Base-by-base conservation (phyloP, 805 yeast species). In the Metschnikowia continentalis region DNA sequence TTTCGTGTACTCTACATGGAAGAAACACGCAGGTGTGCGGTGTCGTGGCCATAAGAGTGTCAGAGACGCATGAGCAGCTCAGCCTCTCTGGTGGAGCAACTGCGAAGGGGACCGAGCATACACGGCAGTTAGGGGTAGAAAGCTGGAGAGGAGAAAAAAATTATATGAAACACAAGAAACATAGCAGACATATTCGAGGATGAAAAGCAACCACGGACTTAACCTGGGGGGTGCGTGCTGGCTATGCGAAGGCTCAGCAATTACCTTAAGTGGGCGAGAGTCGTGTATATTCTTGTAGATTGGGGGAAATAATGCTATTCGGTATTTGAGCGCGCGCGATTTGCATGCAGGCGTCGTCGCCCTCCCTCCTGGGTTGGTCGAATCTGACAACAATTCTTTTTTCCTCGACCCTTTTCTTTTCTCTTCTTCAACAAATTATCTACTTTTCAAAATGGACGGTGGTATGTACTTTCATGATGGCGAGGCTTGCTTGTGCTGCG, bases 381-480 rank as follows among this genome's bases (percentile, higher is more conserved):
- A 54, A 54, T 39, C 44, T 54, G 59, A 51, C 61, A 55, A 48
- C 58, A 52, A 45, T 49, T 51, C 51, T 52, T 58, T 59, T 59
- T 59, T 57, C 59, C 47, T 44, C 57, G 57, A 52, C 52, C 48
- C 54, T 52, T 55, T 57, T 57, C 61, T 57, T 58, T 54, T 56
- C 54, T 52, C 57, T 52, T 54, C 52, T 40, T 54, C 56, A 57
- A 54, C 49, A 47, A 57, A 41, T 56, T 55, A 57, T 55, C 53
- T 51, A 60, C 42, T 53, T 48, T 52, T 62, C 72, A 77, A 69
- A 64, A 78, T 79, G 83, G 83, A 79, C 78, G 81, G 81, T 70
- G 81, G 82, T 78, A 78, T 70, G 82, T 78, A 69, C 47, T 26
- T 36, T 44, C 13, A 23, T 26, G 26, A 20, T 15, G 4, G 33